phyloP scores from a whole-genome alignment of 2,329 filamentous ascomycete genomes.

The Raffaelea ambrosiae region DNA sequence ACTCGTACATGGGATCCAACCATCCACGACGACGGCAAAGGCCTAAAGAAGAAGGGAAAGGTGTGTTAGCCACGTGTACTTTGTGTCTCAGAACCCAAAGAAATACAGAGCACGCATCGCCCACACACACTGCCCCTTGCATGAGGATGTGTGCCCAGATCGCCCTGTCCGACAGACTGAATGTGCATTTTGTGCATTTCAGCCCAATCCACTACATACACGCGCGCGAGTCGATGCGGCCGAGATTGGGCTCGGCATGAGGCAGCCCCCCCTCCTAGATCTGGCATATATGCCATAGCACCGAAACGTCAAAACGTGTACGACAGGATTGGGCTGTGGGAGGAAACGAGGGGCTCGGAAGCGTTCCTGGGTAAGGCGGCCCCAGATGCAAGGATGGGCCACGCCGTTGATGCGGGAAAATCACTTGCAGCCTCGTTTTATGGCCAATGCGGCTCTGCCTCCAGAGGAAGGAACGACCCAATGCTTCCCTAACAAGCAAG shows the following conservation, averaged over 20 bases:
- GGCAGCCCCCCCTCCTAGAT: not conserved
- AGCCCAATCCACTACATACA: constrained; percentile 22
- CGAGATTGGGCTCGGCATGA: constrained; percentile 1
- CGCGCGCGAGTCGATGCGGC: too few relatives aligned
- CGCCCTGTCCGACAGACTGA: too few relatives aligned
- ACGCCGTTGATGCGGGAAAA: too few relatives aligned
- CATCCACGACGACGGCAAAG: constrained; percentile 92
- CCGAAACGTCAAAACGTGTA: too few relatives aligned
- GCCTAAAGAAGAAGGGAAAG: constrained; percentile 42
- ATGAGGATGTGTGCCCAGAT: constrained; percentile 14
- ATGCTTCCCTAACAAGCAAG: too few relatives aligned
- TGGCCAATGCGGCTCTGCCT: constrained; percentile 5
- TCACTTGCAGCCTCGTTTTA: too few relatives aligned
- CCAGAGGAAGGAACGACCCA: constrained; percentile 1
- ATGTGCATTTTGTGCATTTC: constrained; percentile 18
- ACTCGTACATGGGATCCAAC: constrained; percentile 84
- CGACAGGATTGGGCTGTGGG: too few relatives aligned
- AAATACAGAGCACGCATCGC: too few relatives aligned
- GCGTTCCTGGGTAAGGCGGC: too few relatives aligned
- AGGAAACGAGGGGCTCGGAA: too few relatives aligned
- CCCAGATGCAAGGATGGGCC: too few relatives aligned
- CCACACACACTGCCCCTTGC: constrained; percentile 1
- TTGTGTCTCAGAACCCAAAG: constrained; percentile 13
- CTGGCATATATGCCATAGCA: too few relatives aligned
- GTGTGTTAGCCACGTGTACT: constrained; percentile 6